phyloP scores from a whole-genome alignment of 1,284 basidiomycete genomes.

The Ganoderma lingzhi region DNA sequence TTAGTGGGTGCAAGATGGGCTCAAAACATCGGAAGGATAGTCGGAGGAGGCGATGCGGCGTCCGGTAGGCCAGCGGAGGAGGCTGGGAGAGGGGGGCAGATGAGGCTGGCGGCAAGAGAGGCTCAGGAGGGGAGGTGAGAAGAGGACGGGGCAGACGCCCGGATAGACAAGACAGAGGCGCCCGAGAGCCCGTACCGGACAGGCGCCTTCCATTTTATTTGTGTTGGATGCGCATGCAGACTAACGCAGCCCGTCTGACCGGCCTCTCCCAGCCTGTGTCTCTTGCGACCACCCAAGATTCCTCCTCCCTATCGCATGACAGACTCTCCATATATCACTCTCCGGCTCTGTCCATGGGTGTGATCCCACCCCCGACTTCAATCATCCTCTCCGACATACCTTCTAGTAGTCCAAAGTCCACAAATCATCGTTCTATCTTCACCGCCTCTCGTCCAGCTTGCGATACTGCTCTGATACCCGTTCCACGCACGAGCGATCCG shows the following conservation, averaged over 20 bases:
- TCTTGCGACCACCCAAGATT: neutral
- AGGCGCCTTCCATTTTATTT: constrained; percentile 7
- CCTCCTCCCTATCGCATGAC: constrained; percentile 9
- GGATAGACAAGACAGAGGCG: neutral
- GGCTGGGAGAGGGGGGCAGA: neutral
- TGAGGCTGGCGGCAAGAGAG: constrained; percentile 4
- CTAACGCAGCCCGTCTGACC: constrained; percentile 12
- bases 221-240: neutral
- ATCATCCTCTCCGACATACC: neutral
- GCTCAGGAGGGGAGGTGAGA: constrained; percentile 6
- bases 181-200: neutral
- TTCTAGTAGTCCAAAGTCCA: neutral
- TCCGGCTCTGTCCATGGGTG: neutral
- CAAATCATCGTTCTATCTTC: neutral
- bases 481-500: neutral
- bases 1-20: neutral
- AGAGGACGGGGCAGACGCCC: neutral
- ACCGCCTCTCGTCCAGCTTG: neutral
- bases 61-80: neutral
- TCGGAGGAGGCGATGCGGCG: neutral
- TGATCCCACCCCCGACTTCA: neutral
- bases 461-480: neutral
- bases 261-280: neutral
- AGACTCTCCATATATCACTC: constrained; percentile 14
- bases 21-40: constrained; percentile 6